Conservation (phyloP, 805 yeast species). For the Saccharomycopsis amapae region DNA sequence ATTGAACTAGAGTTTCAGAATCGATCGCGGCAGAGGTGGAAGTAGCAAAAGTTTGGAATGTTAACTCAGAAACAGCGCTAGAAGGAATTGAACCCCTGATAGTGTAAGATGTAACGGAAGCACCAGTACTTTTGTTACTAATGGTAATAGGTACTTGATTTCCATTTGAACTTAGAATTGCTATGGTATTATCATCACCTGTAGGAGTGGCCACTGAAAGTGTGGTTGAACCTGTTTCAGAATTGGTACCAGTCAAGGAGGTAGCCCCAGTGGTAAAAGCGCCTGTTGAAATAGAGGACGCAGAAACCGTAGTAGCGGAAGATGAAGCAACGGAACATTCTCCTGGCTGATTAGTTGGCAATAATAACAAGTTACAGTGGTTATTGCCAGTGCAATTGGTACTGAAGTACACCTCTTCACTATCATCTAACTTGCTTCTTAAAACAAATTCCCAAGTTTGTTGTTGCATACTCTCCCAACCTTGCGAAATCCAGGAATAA, state of each 20-base stretch:
- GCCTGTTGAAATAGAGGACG: slow-evolving; percentile 3
- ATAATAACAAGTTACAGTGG: background rate
- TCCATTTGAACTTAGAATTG: no score
- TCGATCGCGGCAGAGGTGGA: background rate
- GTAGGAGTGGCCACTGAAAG: background rate
- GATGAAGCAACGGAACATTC: background rate
- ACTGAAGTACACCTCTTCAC: background rate
- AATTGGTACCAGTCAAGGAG: slow-evolving; percentile 13
- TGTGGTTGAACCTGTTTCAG: slow-evolving; percentile 1
- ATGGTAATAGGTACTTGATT: no score
- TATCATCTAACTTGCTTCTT: background rate
- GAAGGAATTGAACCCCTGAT: no score
- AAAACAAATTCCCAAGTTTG: slow-evolving; percentile 9
- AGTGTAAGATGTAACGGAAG: no score
- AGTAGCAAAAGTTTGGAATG: background rate
- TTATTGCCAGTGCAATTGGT: background rate
- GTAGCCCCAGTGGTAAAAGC: slow-evolving; percentile 1
- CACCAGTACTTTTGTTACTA: no score
- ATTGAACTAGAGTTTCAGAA: background rate
- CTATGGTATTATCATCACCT: no score
- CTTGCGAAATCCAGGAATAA: slow-evolving; percentile 3
- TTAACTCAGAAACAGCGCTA: no score
- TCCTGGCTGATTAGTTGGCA: slow-evolving; percentile 8
- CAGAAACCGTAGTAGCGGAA: background rate
- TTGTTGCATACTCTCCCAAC: slow-evolving; percentile 5